Percentiles rank a stretch among this genome's conserved stretches.
Conservation (phyloP, 2,329 filamentous ascomycete species). For the Passalora sequoiae region DNA sequence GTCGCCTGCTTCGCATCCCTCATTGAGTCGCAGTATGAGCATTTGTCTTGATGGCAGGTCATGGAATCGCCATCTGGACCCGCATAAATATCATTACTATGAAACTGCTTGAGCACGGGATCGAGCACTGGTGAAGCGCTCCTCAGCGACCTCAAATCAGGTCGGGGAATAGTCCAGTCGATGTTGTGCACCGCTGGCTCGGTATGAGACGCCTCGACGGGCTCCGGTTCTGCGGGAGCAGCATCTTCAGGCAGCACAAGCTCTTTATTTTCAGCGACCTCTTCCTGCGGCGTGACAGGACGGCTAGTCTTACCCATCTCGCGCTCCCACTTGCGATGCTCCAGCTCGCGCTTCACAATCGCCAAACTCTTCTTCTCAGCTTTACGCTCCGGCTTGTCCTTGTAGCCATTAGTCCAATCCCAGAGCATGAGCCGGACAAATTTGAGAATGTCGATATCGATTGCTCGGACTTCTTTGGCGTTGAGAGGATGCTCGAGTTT, state of each 20-base stretch:
- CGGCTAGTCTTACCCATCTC: not conserved
- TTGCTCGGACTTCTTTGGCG: not conserved
- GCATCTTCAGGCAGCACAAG: not conserved
- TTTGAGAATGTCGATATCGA: constrained; percentile 7
- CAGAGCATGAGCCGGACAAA: constrained; percentile 4
- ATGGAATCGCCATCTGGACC: not conserved
- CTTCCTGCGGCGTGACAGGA: not conserved
- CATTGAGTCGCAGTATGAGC: not conserved
- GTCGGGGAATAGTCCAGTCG: not conserved
- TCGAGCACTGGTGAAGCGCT: not conserved
- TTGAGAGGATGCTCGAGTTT: constrained; percentile 7
- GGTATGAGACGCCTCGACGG: not conserved
- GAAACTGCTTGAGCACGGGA: not conserved
- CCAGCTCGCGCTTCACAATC: constrained; percentile 7
- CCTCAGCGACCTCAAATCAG: not conserved
- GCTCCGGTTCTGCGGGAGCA: not conserved
- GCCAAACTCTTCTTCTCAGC: constrained; percentile 4
- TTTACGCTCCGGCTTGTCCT: not conserved
- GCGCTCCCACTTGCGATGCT: not conserved
- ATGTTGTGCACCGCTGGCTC: not conserved
- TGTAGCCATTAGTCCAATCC: constrained; percentile 2
- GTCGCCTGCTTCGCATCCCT: not conserved
- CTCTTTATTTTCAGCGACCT: not conserved
- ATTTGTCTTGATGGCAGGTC: not conserved
- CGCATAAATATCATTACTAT: not conserved